A percentile compares a stretch with the other conserved stretches of the same genome.
Evolutionary conservation across 2,329 filamentous ascomycete genomes (phyloP).

Genomic region (Albophoma yamanashiensis): DNA sequence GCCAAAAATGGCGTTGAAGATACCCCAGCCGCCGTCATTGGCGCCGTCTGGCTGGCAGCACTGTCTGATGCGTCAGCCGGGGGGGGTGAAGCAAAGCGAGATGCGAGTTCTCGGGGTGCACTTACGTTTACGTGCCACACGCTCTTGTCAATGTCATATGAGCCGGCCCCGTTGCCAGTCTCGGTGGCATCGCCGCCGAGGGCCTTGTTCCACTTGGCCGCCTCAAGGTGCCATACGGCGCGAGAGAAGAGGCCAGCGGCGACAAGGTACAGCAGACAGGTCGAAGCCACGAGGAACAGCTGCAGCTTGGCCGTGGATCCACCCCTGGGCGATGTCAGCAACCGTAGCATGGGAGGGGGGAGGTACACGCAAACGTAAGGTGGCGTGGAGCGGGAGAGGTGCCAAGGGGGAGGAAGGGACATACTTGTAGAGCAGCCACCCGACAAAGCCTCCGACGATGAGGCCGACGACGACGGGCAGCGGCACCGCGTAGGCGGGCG

Average conservation of each 20-base stretch:
- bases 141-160: constrained; percentile 66
- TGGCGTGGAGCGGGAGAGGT: background rate
- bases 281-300: constrained; percentile 70
- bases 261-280: constrained; percentile 75
- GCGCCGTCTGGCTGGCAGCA: constrained; percentile 68
- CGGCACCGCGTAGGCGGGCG: constrained; percentile 67
- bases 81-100: background rate
- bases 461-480: constrained; percentile 66
- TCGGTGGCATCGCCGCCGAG: constrained; percentile 47
- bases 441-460: constrained; percentile 53
- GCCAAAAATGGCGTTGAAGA: constrained; percentile 77
- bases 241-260: constrained; percentile 74
- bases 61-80: constrained; percentile 23
- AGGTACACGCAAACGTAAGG: too few relatives aligned
- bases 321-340: constrained; percentile 17
- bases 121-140: constrained; percentile 76
- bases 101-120: constrained; percentile 6
- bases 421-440: constrained; percentile 70
- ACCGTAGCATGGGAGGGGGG: background rate
- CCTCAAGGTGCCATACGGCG: constrained; percentile 64
- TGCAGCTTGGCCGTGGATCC: constrained; percentile 40
- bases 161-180: constrained; percentile 52
- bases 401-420: constrained; percentile 12
- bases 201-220: constrained; percentile 55
- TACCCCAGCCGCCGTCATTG: constrained; percentile 71